A percentile compares a stretch with the other conserved stretches of the same genome.
phyloP scores from a whole-genome alignment of 352 stramenopile genomes.

The Pythium rishiriense region DNA sequence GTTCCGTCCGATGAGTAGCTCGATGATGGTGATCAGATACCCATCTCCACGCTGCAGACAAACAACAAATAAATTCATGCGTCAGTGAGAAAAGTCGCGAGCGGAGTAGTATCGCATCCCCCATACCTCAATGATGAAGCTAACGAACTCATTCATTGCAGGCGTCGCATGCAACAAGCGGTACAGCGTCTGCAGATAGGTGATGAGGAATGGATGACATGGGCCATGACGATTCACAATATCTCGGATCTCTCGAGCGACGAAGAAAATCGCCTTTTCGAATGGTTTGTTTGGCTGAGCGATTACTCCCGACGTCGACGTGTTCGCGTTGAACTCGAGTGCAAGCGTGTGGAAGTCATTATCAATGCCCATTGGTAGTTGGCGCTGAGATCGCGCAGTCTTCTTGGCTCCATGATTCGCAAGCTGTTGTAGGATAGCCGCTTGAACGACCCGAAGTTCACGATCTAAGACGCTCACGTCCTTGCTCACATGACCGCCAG shows the following conservation, averaged over 20 bases:
- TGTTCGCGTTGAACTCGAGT: constrained; percentile 81
- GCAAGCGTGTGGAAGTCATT: constrained; percentile 76
- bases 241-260: constrained; percentile 72
- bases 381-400: constrained; percentile 57
- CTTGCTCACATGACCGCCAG: constrained; percentile 8
- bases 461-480: constrained; percentile 63
- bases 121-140: constrained; percentile 67
- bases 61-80: constrained; percentile 13
- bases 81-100: neutral
- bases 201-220: constrained; percentile 63
- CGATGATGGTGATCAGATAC: constrained; percentile 66
- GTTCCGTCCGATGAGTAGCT: constrained; percentile 55
- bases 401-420: constrained; percentile 61
- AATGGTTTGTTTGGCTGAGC: constrained; percentile 76
- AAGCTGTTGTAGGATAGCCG: constrained; percentile 62
- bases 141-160: constrained; percentile 75
- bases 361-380: constrained; percentile 64
- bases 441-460: constrained; percentile 68
- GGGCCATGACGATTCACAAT: constrained; percentile 59
- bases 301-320: constrained; percentile 66
- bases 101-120: neutral
- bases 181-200: constrained; percentile 79
- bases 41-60: constrained; percentile 58
- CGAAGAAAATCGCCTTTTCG: constrained; percentile 65
- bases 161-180: constrained; percentile 59